Base-by-base conservation (phyloP, 1,284 basidiomycete genomes). In the Chalciporus piperatoides region DNA sequence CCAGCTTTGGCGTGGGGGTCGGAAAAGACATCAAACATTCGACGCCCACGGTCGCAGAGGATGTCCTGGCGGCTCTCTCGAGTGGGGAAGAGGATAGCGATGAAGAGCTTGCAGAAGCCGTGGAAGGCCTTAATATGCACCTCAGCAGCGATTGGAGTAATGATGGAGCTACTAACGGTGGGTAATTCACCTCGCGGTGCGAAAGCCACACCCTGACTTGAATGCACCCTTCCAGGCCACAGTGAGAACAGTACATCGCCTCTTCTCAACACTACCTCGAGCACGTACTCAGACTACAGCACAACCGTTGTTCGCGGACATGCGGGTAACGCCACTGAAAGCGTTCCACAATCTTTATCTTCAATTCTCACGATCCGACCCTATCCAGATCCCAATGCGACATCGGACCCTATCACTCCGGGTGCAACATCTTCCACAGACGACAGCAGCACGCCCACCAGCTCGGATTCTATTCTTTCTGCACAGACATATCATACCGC, bases 1-100 rank as follows among this genome's bases (percentile, higher is more conserved):
- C 92, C 0, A 92, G 89, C 69, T 95, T 94, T 63, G 88, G 88
- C 0, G 72, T 83, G 70, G 86, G 84, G 17, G 73, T 89, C 33
- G 86, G 76, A 8, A 79, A 81, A 56, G 76, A 80, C 51, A 79
- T 83, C 44, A 68, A 72, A 43, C 58, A 67, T 12, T 49, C 54
- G 5, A 55, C 56, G 3, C 48, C 53, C 24, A 46, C 46, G 4
- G 52, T 45, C 27, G 59, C 56, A 48, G 67, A 60, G 38, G 59
- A 69, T 7, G 46, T 57, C 49, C 49, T 53, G 65, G 60, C 55
- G 42, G 57, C 59, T 54, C 59, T 56, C 38, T 65, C 71, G 53
- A 65, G 78, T 68, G 67, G 75, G 25, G 82, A 83, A 42, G 78
- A 81, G 41, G 61, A 62, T 42, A 68, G 50, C 14, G 83, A 82